Conservation (phyloP, 1,284 basidiomycete species). For the Sphagnurus paluster region DNA sequence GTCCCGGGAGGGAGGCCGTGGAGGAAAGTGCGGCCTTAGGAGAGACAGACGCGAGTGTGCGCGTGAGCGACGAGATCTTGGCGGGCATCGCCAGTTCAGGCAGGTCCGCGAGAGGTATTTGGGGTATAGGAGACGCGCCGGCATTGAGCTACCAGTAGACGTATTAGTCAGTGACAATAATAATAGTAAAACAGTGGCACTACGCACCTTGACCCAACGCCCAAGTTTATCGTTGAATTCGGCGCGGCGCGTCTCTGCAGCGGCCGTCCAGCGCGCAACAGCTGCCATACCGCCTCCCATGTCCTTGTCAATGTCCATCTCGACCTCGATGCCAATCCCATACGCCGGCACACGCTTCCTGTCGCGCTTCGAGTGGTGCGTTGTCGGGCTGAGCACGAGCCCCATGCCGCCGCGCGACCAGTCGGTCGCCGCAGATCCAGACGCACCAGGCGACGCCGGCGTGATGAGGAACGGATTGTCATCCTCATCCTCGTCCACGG, state of each 20-base stretch:
- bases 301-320: conserved; percentile 78
- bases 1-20: conserved; percentile 41
- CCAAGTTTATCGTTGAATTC: conserved; percentile 60
- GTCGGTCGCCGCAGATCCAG: conserved; percentile 54
- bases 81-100: conserved; percentile 50
- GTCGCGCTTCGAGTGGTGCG: conserved; percentile 63
- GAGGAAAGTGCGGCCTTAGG: conserved; percentile 54
- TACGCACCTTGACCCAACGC: conserved; percentile 60
- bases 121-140: conserved; percentile 44
- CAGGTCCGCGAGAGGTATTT: conserved; percentile 63
- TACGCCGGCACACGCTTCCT: conserved; percentile 73
- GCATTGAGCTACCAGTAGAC: conserved; percentile 47
- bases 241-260: conserved; percentile 56
- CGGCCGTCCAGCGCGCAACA: conserved; percentile 80
- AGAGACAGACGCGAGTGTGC: conserved; percentile 67
- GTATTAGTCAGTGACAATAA: conserved; percentile 9
- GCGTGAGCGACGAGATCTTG: conserved; percentile 69
- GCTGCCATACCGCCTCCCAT: conserved; percentile 80
- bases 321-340: conserved; percentile 82
- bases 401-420: conserved; percentile 81
- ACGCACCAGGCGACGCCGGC: conserved; percentile 24
- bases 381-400: conserved; percentile 67
- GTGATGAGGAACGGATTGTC: conserved; percentile 73
- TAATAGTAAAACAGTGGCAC: background rate
- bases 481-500: conserved; percentile 50